Evolutionary conservation across 257 asterid genomes (phyloP), one percentile per base, ranked within the genome.

Genomic region (Nicotiana benthamiana): DNA sequence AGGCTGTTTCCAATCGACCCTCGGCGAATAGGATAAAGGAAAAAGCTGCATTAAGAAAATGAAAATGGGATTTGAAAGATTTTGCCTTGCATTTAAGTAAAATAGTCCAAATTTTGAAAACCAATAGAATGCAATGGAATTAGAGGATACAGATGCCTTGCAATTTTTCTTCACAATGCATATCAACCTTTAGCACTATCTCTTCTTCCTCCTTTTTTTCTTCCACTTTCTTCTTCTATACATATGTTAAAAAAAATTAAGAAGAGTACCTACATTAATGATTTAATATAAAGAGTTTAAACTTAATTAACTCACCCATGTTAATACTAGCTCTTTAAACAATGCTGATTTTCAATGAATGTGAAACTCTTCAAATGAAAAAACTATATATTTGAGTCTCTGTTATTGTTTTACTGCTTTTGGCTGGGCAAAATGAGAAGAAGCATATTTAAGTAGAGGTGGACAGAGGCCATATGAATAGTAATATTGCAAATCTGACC

Each of bases 121-220:
- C 32, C 53, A 24, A 75, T 64, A 16, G 3, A 9, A 27, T 43
- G 16, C 2, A 26, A 24, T 22, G n/a, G 12, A 11, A 6, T 11
- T 72, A 24, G 59, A 46, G 60, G 15, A n/a, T 13, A 46, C 59
- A 16, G 7, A 17, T 54, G 79, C 98, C 97, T 89, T 92, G 83
- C 76, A 92, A 85, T 66, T 91, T 92, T 86, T 91, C 98, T 83
- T 92, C 93, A 40, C 98, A 95, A 36, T 93, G 98, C 95, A 95
- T 93, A 83, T 95, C 97, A 15, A 93, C 97, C 82, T 90, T 93
- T 51, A 95, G 92, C 68, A 93, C 90, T 20, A 93, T 89, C 87
- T 90, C 91, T 53, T 82, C 85, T 61, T 77, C 79, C 24, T 84
- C 46, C 24, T 81, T 63, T 3, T 78, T 74, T 16, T 84, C 34